These are phyloP conservation scores for Corylus heterophylla DNA, from an alignment of 306 rosid genomes.

Conservation along the genomic window DNA sequence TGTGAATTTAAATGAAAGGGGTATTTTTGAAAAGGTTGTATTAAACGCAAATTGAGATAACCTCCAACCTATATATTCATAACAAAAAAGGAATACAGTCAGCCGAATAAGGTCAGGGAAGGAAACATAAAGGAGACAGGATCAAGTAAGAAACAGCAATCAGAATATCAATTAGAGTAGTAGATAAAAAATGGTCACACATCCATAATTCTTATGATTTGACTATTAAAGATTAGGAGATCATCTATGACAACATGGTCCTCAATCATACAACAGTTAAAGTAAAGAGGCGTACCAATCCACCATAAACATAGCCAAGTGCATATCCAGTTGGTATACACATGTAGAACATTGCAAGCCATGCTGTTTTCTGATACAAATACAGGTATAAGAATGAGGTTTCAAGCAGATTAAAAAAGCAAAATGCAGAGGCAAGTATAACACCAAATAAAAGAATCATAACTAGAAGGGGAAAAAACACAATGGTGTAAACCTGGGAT, in stretches of 20 bases:
- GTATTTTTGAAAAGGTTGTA: too few relatives aligned
- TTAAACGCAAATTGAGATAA: constrained; percentile 56
- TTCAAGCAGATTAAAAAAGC: constrained; percentile 7
- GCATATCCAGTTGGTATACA: constrained; percentile 87
- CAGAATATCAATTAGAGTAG: constrained; percentile 6
- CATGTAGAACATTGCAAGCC: constrained; percentile 82
- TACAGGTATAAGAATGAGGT: constrained; percentile 26
- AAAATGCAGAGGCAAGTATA: neutral
- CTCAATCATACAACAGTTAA: neutral
- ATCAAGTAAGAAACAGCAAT: constrained; percentile 9
- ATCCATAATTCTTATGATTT: neutral
- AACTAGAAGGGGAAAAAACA: constrained; percentile 14
- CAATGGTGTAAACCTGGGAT: neutral
- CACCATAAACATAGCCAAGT: constrained; percentile 79
- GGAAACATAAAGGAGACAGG: constrained; percentile 1
- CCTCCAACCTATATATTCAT: constrained; percentile 60
- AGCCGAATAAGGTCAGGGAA: constrained; percentile 2
- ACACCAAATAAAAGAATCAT: constrained; percentile 8
- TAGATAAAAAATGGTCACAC: neutral
- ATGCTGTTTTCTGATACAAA: constrained; percentile 64
- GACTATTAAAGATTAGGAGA: neutral
- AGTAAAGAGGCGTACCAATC: constrained; percentile 57
- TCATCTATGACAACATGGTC: neutral
- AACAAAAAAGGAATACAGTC: constrained; percentile 5
- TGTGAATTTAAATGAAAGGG: too few relatives aligned